Evolutionary conservation across 768 basidiomycete genomes (phyloP), one percentile per base, ranked within the genome.

Genomic region (Daedaleopsis sinensis): DNA sequence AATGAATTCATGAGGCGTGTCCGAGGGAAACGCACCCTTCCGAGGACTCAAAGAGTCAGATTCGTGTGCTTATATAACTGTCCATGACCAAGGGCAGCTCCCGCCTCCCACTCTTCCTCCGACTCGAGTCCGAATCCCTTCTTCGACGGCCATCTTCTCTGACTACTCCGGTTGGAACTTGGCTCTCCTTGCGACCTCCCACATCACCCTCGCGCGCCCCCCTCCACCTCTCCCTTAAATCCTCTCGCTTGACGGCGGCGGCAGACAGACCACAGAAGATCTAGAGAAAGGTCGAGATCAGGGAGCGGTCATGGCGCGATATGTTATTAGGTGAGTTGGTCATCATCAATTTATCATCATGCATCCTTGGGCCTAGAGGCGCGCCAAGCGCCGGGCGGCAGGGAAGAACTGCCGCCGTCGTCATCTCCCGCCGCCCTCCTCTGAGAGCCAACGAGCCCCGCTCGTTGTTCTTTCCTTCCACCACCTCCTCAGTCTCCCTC

Each of bases 311-410:
- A 64, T 64, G 59, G 38, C 55, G 35, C 59, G 49, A 27, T 52
- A 60, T 43, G 21, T 56, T 47, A 57, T 59, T 49, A 59, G 59
- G 63, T 64, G 50, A 53, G 63, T 64, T 42, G 39, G 39, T 42
- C 39, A 42, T n/a, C n/a, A n/a, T n/a, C n/a, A 53, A 58, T 64
- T 42, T 3, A 10, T 42, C 39, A 42, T 42, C 39, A 42, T 42
- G 27, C 27, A 32, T 32, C 27, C 3, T 42, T 11, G n/a, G n/a
- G n/a, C n/a, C n/a, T n/a, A n/a, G n/a, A n/a, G n/a, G n/a, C n/a
- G n/a, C n/a, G n/a, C n/a, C n/a, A n/a, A n/a, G n/a, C n/a, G n/a
- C n/a, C n/a, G n/a, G n/a, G 39, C 39, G 39, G n/a, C 39, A 43
- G 39, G 39, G 10, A n/a, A 43, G 39, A n/a, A 43, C n/a, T 44